Evolutionary conservation across 257 asterid genomes (phyloP).

Genomic region (Solanum pinnatisectum): DNA sequence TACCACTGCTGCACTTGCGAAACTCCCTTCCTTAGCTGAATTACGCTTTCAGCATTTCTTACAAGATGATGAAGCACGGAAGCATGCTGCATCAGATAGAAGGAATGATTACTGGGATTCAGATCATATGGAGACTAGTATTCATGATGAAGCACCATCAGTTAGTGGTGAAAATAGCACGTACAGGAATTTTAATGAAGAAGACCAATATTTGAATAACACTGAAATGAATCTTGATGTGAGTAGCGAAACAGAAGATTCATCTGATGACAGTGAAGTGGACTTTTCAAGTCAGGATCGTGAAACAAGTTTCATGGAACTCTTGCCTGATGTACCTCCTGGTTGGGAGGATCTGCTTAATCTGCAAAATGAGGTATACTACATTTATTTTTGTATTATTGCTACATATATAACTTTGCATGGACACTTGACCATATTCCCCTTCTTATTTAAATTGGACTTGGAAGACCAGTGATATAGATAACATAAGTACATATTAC

Average conservation of each 20-base stretch:
- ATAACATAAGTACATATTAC: background rate
- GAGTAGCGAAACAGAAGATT: slow-evolving; percentile 32
- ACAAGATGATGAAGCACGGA: slow-evolving; percentile 19
- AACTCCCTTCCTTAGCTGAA: slow-evolving; percentile 67
- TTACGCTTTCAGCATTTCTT: slow-evolving; percentile 68
- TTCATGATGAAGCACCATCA: slow-evolving; percentile 28
- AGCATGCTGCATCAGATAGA: slow-evolving; percentile 30
- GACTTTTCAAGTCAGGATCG: slow-evolving; percentile 48
- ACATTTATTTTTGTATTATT: background rate
- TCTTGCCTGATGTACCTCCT: slow-evolving; percentile 33
- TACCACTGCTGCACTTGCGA: slow-evolving; percentile 66
- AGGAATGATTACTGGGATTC: slow-evolving; percentile 25
- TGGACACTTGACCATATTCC: background rate
- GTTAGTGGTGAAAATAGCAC: slow-evolving; percentile 27
- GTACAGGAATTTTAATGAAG: slow-evolving; percentile 20
- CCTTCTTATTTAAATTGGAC: background rate
- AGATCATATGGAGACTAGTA: slow-evolving; percentile 18
- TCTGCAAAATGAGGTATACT: slow-evolving; percentile 55
- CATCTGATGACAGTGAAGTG: slow-evolving; percentile 79
- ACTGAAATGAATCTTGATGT: slow-evolving; percentile 29
- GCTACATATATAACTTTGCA: background rate
- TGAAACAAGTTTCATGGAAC: slow-evolving; percentile 21
- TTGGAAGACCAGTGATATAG: background rate
- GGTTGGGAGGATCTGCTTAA: slow-evolving; percentile 49
- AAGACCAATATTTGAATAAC: slow-evolving; percentile 36